Evolutionary conservation across 1,139 yeast species (phyloP), one percentile per base, ranked within the genome.

Genomic region (Yamadazyma oceani): DNA sequence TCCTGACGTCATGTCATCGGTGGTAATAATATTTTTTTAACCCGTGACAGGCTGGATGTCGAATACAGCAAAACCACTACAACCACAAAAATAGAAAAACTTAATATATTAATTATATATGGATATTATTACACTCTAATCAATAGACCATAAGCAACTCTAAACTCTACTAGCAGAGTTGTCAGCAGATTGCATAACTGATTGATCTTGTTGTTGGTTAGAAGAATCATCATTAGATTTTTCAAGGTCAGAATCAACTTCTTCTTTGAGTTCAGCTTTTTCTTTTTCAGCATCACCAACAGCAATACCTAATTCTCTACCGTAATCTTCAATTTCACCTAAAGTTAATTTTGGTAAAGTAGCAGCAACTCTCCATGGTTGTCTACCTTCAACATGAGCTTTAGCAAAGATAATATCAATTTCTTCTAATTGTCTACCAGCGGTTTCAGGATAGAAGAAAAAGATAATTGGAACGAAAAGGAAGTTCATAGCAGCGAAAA

Each of bases 291-390:
- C 60, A 42, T 69, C 75, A 32, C 52, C 63, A 35, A 67, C 73
- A 50, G 59, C 69, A 39, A 74, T 57, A 33, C 78, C 78, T 49
- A 74, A 63, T 46, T 61, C 67, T 42, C 51, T 61, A 57, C 75
- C 78, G 43, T 72, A 72, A 37, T 60, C 65, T 56, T 73, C 78
- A 45, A 74, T 64, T 50, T 73, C 73, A 45, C 59, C 55, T 39
- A 51, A 55, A 13, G 67, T 50, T 41, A 74, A 60, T 50, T 66
- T 69, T 32, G 78, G 78, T 62, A 74, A 46, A 37, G 70, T 63
- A 29, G 69, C 66, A 31, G 80, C 79, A 34, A 74, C 75, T 54
- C 70, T 60, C 65, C 66, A 73, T 24, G 75, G 70, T 43, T 69
- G 70, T 41, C 63, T 63, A 16, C 62, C 60, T 35, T 74, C 79